Evolutionary conservation across 2,329 filamentous ascomycete species (phyloP), one percentile per base, ranked within the genome.

Genomic region (Colletotrichum sp.): DNA sequence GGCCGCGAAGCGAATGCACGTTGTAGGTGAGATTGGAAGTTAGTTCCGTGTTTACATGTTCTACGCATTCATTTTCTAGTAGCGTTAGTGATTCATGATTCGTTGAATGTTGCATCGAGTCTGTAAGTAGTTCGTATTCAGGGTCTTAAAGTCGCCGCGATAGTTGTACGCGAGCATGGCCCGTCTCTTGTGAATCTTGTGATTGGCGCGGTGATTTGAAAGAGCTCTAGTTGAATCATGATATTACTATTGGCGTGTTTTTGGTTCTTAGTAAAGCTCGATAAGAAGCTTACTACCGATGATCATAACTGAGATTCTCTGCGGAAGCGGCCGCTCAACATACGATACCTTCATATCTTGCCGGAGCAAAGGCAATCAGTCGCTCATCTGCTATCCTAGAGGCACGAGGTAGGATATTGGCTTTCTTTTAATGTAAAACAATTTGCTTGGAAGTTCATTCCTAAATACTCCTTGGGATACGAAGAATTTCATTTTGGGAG

Each of bases 251-350:
- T 8, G 6, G 0, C 13, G 43, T 21, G 43, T 21, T 0, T 13
- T 13, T 52, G 12, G 13, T 2, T 21, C 6, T 52, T 8, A 0
- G 10, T 13, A 15, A 6, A 52, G n/a, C 43, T 0, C n/a, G 10
- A 13, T 52, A n/a, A 52, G 10, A 21, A 21, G 43, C 43, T 21
- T 4, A 21, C 6, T 21, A 10, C 6, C n/a, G 3, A 52, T 52
- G n/a, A 52, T 52, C n/a, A 21, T 4, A 13, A 6, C 43, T 52
- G 43, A 21, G 12, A 3, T 8, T 21, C n/a, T 24, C n/a, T 13
- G 43, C n/a, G 2, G 6, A 52, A 5, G 9, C 9, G 38, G 18
- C 38, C 38, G 18, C 5, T 52, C 43, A 8, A 52, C n/a, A 13
- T 52, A 21, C 2, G 10, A 52, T 52, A 52, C n/a, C n/a, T 8